phyloP scores from a whole-genome alignment of 1,139 yeast species.

The Nakaseomyces nivariensis region DNA sequence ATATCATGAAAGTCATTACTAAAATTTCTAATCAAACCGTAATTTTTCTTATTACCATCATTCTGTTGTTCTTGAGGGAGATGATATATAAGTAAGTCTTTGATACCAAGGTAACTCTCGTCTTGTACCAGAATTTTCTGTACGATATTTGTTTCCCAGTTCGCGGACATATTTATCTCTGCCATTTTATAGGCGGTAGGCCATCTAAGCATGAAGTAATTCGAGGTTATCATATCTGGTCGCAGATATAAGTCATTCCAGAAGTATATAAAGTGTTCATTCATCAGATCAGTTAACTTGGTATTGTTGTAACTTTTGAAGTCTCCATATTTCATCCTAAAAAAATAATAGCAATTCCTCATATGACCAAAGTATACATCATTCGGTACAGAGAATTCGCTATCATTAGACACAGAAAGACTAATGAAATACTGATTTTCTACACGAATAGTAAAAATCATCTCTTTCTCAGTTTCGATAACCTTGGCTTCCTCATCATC shows the following conservation, averaged over 20 bases:
- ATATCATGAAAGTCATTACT: constrained; percentile 17
- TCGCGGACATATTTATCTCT: constrained; percentile 12
- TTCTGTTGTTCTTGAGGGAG: constrained; percentile 14
- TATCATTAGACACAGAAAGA: constrained; percentile 9
- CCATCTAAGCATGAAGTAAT: constrained; percentile 18
- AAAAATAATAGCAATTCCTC: constrained; percentile 23
- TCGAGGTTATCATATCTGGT: constrained; percentile 17
- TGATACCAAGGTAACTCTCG: constrained; percentile 23
- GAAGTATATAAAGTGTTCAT: constrained; percentile 24
- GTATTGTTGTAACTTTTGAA: constrained; percentile 11
- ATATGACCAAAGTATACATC: constrained; percentile 15
- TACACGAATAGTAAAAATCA: constrained; percentile 19
- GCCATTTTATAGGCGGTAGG: constrained; percentile 18
- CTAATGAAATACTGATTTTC: constrained; percentile 21
- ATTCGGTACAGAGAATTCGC: not conserved
- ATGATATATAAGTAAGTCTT: constrained; percentile 27
- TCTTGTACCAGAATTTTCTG: constrained; percentile 22
- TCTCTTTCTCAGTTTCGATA: constrained; percentile 24
- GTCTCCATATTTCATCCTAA: constrained; percentile 17
- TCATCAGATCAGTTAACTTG: constrained; percentile 19
- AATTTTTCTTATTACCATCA: constrained; percentile 11
- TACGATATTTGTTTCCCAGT: constrained; percentile 25
- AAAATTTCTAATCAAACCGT: constrained; percentile 26
- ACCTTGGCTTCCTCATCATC: constrained; percentile 12
- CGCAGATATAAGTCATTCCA: constrained; percentile 25